Evolutionary conservation across 805 yeast genomes (phyloP).

Genomic region (Nakazawaea siamensis): DNA sequence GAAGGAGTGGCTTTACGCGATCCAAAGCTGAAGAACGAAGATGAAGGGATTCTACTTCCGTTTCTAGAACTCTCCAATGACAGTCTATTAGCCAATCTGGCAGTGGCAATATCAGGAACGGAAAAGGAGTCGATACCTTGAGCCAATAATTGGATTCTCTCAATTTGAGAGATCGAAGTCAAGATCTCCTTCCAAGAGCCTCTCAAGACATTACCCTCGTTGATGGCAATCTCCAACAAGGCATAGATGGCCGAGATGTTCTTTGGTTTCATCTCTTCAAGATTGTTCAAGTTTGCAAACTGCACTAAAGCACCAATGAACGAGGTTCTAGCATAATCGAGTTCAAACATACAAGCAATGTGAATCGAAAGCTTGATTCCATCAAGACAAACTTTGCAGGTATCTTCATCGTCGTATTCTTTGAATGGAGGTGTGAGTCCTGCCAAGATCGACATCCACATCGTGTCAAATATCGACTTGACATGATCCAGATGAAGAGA

Average conservation of each 20-base stretch:
- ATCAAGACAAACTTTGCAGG: constrained; percentile 64
- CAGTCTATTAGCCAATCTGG: constrained; percentile 51
- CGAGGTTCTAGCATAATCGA: constrained; percentile 80
- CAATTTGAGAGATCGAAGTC: constrained; percentile 81
- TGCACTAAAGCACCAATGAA: constrained; percentile 87
- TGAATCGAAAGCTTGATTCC: constrained; percentile 80
- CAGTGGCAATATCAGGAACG: constrained; percentile 79
- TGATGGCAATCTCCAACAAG: constrained; percentile 66
- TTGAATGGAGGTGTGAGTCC: constrained; percentile 91
- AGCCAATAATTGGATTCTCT: constrained; percentile 79
- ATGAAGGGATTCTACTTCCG: constrained; percentile 15
- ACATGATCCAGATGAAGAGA: constrained; percentile 78
- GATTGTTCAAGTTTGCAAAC: constrained; percentile 72
- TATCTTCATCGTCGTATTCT: constrained; percentile 72
- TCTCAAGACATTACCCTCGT: constrained; percentile 68
- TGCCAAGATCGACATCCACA: constrained; percentile 96
- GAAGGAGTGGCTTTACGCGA: constrained; percentile 42
- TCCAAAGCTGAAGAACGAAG: constrained; percentile 37
- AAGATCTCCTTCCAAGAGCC: constrained; percentile 82
- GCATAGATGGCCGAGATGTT: constrained; percentile 75
- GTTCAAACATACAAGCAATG: constrained; percentile 75
- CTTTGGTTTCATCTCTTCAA: constrained; percentile 68
- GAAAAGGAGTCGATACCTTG: constrained; percentile 79
- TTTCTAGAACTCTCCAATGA: constrained; percentile 45
- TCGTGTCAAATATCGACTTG: constrained; percentile 82